A percentile compares a stretch with the other conserved stretches of the same genome.
These are phyloP conservation scores for Mariannaea elegans DNA, from an alignment of 2,329 filamentous ascomycete genomes.

Conservation along the genomic window DNA sequence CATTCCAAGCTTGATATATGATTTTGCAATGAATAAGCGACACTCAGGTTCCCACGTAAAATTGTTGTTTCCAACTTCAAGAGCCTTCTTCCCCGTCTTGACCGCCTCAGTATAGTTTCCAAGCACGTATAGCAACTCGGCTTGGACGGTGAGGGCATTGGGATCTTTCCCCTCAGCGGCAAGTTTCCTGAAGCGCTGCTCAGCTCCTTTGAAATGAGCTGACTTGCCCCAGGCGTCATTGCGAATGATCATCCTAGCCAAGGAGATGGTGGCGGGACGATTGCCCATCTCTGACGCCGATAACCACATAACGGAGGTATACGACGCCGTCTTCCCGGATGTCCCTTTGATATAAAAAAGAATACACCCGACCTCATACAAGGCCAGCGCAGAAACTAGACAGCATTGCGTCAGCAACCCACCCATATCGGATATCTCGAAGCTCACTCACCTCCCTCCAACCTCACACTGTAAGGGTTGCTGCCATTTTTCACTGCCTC, in stretches of 20 bases:
- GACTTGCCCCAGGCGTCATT: slow-evolving; percentile 30
- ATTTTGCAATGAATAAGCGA: slow-evolving; percentile 38
- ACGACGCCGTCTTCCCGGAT: slow-evolving; percentile 15
- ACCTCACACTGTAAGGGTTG: slow-evolving; percentile 30
- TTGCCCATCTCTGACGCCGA: slow-evolving; percentile 45
- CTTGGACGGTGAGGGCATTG: slow-evolving; percentile 48
- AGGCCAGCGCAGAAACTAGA: slow-evolving; percentile 23
- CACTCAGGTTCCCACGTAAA: slow-evolving; percentile 43
- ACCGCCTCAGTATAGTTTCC: slow-evolving; percentile 37
- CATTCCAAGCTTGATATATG: slow-evolving; percentile 34
- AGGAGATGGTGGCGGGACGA: slow-evolving; percentile 42
- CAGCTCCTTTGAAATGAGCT: slow-evolving; percentile 27
- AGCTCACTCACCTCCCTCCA: slow-evolving; percentile 35
- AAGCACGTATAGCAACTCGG: slow-evolving; percentile 38
- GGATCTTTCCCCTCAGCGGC: slow-evolving; percentile 43
- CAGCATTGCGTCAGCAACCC: slow-evolving; percentile 26
- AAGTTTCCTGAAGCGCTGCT: slow-evolving; percentile 44
- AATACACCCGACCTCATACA: slow-evolving; percentile 44
- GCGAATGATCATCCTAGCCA: slow-evolving; percentile 35
- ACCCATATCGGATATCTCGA: not conserved
- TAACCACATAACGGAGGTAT: slow-evolving; percentile 41
- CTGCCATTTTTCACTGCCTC: slow-evolving; percentile 33
- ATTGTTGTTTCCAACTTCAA: slow-evolving; percentile 21
- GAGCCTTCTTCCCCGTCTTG: slow-evolving; percentile 36
- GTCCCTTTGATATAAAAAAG: slow-evolving; percentile 26